Evolutionary conservation across 225 moss, liverwort and hornwort species (phyloP).

Genomic region (Neckera pumila): DNA sequence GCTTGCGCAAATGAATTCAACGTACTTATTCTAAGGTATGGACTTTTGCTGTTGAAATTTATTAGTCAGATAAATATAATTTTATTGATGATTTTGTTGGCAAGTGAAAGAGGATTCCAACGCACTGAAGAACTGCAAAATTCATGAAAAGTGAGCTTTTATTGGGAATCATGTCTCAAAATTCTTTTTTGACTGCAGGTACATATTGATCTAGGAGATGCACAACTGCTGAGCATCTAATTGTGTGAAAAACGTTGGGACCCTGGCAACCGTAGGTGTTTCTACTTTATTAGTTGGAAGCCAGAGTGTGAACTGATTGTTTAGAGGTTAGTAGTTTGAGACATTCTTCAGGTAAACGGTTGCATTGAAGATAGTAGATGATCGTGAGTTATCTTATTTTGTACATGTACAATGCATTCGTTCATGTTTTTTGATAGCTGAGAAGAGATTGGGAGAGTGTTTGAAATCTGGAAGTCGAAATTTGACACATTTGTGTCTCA

Average conservation of each 20-base stretch:
- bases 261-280: not conserved
- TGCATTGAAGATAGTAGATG: not conserved
- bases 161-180: not conserved
- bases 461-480: not conserved
- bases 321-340: not conserved
- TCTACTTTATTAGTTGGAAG: not conserved
- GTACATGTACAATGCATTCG: constrained; percentile 1
- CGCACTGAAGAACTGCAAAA: too few relatives aligned
- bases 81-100: not conserved
- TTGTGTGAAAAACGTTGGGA: not conserved
- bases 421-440: not conserved
- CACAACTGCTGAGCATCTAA: not conserved
- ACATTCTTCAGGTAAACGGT: not conserved
- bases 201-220: not conserved
- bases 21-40: not conserved
- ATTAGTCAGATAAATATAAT: too few relatives aligned
- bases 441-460: not conserved
- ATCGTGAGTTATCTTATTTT: not conserved
- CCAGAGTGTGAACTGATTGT: not conserved
- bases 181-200: not conserved
- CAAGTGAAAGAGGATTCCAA: not conserved
- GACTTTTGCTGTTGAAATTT: not conserved
- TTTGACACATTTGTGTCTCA: not conserved
- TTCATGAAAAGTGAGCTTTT: not conserved
- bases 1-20: not conserved